phyloP scores from a whole-genome alignment of 495 filamentous ascomycete genomes.

The Daldinia loculata region DNA sequence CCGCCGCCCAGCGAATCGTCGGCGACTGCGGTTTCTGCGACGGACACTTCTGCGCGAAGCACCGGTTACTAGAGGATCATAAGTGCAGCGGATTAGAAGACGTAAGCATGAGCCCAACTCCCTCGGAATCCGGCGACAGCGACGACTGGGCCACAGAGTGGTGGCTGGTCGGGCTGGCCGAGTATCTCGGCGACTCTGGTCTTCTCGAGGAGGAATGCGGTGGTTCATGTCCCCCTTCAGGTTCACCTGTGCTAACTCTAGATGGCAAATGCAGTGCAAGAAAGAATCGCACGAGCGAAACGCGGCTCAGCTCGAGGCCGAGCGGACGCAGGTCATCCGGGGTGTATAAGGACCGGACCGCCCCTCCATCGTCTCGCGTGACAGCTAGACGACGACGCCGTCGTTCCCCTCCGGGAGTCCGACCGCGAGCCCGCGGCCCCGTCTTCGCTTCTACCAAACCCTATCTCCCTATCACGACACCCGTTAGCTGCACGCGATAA shows the following conservation, averaged over 20 bases:
- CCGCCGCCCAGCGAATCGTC: constrained; percentile 85
- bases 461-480: constrained; percentile 3
- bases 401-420: constrained; percentile 5
- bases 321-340: constrained; percentile 74
- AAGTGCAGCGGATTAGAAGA: constrained; percentile 93
- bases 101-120: constrained; percentile 56
- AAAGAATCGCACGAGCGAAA: constrained; percentile 93
- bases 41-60: constrained; percentile 92
- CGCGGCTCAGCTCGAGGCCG: constrained; percentile 86
- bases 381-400: not conserved
- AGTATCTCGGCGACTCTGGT: constrained; percentile 47
- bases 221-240: constrained; percentile 12
- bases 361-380: constrained; percentile 1
- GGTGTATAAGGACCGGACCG: constrained; percentile 51
- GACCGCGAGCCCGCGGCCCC: constrained; percentile 5
- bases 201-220: constrained; percentile 33
- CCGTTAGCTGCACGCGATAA: constrained; percentile 9
- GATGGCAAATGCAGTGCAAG: constrained; percentile 71
- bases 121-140: constrained; percentile 5
- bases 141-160: constrained; percentile 43
- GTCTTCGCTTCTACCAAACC: constrained; percentile 7
- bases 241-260: constrained; percentile 42
- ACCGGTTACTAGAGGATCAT: constrained; percentile 92
- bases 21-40: constrained; percentile 96
- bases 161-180: constrained; percentile 61